Conservation (phyloP, 192 early-diverging fungal species). For the Backusella macrospora region DNA sequence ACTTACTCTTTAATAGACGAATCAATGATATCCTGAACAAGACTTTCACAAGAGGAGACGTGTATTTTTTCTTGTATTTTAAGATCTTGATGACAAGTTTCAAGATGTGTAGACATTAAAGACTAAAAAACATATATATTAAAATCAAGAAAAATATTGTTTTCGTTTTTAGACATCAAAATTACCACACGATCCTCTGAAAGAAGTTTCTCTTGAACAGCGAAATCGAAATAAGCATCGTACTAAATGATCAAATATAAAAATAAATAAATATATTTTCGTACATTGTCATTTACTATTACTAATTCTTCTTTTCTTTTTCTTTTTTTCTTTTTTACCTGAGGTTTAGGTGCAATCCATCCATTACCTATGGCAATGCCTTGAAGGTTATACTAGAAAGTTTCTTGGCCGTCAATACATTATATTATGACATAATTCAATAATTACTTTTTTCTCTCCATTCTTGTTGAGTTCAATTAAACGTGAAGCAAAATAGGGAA, state of each 20-base stretch:
- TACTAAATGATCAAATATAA: conserved; percentile 34
- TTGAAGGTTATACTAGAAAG: conserved; percentile 49
- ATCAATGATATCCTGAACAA: conserved; percentile 36
- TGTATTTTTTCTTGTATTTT: conserved; percentile 36
- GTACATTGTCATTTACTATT: no score
- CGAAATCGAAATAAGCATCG: conserved; percentile 47
- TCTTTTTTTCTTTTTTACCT: conserved; percentile 39
- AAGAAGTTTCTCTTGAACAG: conserved; percentile 36
- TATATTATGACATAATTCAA: background rate
- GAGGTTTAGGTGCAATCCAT: conserved; percentile 61
- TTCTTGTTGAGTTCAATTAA: conserved; percentile 45
- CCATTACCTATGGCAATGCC: conserved; percentile 67
- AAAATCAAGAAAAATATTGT: background rate
- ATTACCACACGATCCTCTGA: conserved; percentile 32
- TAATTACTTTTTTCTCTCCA: conserved; percentile 14
- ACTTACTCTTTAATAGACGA: conserved; percentile 10
- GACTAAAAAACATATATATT: background rate
- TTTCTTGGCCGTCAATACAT: background rate
- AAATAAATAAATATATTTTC: background rate
- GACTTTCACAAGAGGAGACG: conserved; percentile 42
- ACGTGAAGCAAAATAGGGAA: conserved; percentile 57
- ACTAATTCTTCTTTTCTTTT: background rate
- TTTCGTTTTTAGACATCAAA: background rate
- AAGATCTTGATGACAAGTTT: conserved; percentile 38
- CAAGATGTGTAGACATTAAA: conserved; percentile 26